A percentile compares a stretch with the other conserved stretches of the same genome.
Conservation (phyloP, 768 basidiomycete species). For the Rhodotorula kratochvilovae region DNA sequence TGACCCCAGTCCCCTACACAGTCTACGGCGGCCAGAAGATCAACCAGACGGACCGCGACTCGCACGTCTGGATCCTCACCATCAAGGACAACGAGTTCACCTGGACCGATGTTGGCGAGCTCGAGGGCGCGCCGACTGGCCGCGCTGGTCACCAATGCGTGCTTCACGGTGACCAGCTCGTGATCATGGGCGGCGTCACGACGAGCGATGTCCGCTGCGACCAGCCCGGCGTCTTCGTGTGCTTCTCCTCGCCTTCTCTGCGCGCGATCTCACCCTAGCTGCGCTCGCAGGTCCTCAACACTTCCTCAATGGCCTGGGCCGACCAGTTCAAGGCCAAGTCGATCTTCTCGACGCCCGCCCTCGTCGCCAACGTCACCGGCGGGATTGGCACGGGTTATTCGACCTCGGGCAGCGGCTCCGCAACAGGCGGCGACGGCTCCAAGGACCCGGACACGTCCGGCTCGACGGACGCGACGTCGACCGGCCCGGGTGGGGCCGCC, state of each 20-base stretch:
- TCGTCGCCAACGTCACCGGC: constrained; percentile 39
- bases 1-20: background rate
- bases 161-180: constrained; percentile 29
- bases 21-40: constrained; percentile 35
- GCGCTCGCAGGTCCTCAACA: constrained; percentile 6
- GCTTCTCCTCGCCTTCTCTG: background rate
- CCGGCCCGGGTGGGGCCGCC: background rate
- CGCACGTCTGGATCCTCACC: constrained; percentile 32
- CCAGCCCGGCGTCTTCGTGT: constrained; percentile 37
- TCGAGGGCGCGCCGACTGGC: constrained; percentile 28
- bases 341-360: constrained; percentile 20
- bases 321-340: constrained; percentile 5
- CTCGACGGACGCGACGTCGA: background rate
- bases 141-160: constrained; percentile 37
- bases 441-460: constrained; percentile 30
- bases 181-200: constrained; percentile 38
- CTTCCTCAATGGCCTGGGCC: constrained; percentile 7
- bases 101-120: constrained; percentile 33
- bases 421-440: constrained; percentile 18
- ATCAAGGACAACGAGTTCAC: constrained; percentile 25
- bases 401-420: constrained; percentile 23
- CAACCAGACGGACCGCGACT: constrained; percentile 35
- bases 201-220: constrained; percentile 34
- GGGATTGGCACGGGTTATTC: constrained; percentile 34
- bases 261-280: background rate